Percentiles rank a stretch among this genome's conserved stretches.
These are phyloP conservation scores for Alloascoidea africana DNA, from an alignment of 805 yeast genomes.

Conservation along the genomic window DNA sequence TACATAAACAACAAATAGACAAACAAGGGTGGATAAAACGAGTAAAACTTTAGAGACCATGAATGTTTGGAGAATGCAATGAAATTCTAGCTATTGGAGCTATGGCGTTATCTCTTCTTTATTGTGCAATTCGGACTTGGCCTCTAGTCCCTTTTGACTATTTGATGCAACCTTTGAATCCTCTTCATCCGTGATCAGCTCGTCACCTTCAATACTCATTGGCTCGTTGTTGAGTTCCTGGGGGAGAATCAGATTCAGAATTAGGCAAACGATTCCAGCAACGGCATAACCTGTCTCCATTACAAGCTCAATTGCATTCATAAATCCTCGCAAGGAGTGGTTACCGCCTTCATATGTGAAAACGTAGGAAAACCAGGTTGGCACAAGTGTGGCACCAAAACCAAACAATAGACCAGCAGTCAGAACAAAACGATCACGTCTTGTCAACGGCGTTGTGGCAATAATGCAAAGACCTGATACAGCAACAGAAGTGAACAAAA, in stretches of 20 bases:
- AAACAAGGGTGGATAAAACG: too few relatives aligned
- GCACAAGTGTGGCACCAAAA: constrained; percentile 48
- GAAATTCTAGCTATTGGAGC: too few relatives aligned
- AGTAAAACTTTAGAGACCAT: too few relatives aligned
- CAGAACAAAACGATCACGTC: constrained; percentile 61
- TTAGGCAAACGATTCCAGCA: constrained; percentile 47
- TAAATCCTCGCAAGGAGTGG: constrained; percentile 39
- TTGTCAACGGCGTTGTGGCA: constrained; percentile 34
- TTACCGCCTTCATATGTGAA: constrained; percentile 57
- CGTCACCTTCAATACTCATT: too few relatives aligned
- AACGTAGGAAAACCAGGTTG: constrained; percentile 46
- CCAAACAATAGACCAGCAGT: constrained; percentile 55
- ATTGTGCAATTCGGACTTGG: too few relatives aligned
- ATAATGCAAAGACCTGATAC: constrained; percentile 61
- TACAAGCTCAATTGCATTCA: constrained; percentile 52
- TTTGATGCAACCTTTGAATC: too few relatives aligned
- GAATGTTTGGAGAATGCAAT: too few relatives aligned
- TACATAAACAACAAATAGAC: too few relatives aligned
- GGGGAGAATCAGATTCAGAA: constrained; percentile 48
- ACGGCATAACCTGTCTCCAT: constrained; percentile 65
- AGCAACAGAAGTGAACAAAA: constrained; percentile 61
- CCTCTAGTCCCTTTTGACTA: too few relatives aligned
- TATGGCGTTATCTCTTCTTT: too few relatives aligned
- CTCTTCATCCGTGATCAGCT: too few relatives aligned
- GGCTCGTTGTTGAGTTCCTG: too few relatives aligned